Percentiles rank a stretch among this genome's conserved stretches.
Conservation (phyloP, 140 eudicot species). For the Ambrosia hybrid region DNA sequence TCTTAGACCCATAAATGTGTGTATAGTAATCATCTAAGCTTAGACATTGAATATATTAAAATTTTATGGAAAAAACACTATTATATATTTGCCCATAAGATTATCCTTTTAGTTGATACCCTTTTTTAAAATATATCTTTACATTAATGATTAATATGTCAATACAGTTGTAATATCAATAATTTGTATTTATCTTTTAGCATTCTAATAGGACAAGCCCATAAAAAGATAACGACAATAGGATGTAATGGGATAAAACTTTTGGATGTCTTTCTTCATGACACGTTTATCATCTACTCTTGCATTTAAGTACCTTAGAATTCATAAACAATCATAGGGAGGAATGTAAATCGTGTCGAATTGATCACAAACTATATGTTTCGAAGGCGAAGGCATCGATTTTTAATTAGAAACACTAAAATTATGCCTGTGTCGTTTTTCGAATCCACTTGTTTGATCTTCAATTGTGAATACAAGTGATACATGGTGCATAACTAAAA, state of each 20-base stretch:
- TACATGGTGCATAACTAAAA: no score
- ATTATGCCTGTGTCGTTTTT: no score
- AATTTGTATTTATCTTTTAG: no score
- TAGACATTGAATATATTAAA: no score
- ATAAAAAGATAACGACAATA: background rate
- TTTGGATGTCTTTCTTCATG: background rate
- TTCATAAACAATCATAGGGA: no score
- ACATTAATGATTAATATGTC: background rate
- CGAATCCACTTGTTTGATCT: no score
- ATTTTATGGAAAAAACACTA: background rate
- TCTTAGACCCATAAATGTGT: background rate
- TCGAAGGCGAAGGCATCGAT: no score
- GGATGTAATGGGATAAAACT: background rate
- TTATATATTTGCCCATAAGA: background rate
- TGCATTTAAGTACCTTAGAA: no score
- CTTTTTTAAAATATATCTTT: background rate
- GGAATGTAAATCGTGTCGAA: no score
- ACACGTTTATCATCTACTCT: background rate
- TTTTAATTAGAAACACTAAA: no score
- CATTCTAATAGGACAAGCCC: background rate
- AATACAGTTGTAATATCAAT: background rate
- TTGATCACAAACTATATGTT: no score
- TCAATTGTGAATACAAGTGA: no score
- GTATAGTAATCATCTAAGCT: background rate
- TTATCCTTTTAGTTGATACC: background rate